Base-by-base conservation (phyloP, 148 eudicot species). In the Vaccinium myrtillus region DNA sequence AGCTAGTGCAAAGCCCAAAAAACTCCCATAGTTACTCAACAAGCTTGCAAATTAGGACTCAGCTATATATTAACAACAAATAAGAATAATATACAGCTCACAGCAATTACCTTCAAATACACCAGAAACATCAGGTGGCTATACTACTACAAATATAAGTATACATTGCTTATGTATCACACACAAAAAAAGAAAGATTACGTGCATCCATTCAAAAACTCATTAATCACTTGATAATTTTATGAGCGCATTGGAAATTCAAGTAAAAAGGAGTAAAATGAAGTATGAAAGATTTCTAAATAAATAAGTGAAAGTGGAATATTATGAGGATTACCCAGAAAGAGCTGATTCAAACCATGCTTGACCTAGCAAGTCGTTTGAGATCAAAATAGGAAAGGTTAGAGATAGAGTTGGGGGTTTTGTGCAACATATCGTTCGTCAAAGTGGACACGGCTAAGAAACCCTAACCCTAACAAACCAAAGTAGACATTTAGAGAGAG, bases 391-490 rank as follows among this genome's bases (percentile, higher is more conserved):
- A 77, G 89, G 84, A 80, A 65, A 76, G 80, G 53, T 50, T 77
- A 36, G 16, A 46, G 85, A 70, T 50, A 79, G 83, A 59, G 77
- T 74, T 78, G 69, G 65, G 78, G 8, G 83, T 67, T 69, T 56
- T 23, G 78, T 77, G 71, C 84, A 84, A 51, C 87, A 88, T 88
- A 21, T 81, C 15, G 53, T 15, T n/a, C 78, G 83, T 69, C 82
- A 59, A 74, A 85, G 63, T 59, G 16, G 82, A 80, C 70, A 83
- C 78, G 84, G 63, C 83, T 70, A 84, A 83, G 74, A 80, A 88
- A 89, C 88, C 89, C 88, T 84, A 90, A 88, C 89, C 90, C 92
- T 88, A 87, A 75, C n/a, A 75, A 18, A 11, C 77, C 50, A 43
- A 75, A 39, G n/a, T 43, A 19, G 25, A 75, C 77, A 39, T 6